Evolutionary conservation across 352 stramenopile species (phyloP), one percentile per base, ranked within the genome.

Genomic region (Phytophthora sansomeana): DNA sequence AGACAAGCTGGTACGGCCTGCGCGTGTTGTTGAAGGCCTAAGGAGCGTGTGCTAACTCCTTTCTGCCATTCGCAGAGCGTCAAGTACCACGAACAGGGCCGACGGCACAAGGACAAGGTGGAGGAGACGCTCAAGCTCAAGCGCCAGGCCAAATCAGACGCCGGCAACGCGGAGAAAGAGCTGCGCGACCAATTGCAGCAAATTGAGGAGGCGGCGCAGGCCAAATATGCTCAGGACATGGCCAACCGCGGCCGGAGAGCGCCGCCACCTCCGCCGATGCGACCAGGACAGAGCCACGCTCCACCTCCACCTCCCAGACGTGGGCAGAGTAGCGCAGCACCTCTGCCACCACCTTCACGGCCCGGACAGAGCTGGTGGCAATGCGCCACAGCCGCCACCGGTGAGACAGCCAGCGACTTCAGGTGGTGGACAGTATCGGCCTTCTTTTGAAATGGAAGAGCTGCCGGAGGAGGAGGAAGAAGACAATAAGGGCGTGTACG

Each of bases 41-140:
- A 24, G 1, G 21, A 24, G 1, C 3, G 21, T 24, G 21, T 6
- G 7, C 13, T 41, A n/a, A 41, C 35, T 41, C 11, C 6, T 41
- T 24, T 24, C 3, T 24, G 21, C 21, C 21, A 30, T 43, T 5
- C 21, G 16, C 58, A 96, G 89, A 92, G 85, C 59, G 78, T 96
- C 61, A 87, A 84, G 54, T 84, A 92, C 58, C 89, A 96, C 63
- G 89, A 96, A 50, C 82, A 94, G 24, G 85, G 85, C 53, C 58
- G 77, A 14, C 80, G 69, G 42, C 89, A 96, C 75, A 92, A 92
- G 74, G 81, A 91, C 17, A 85, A 80, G 48, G 72, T 94, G 44
- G 80, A 94, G 29, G 73, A 85, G 30, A 78, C 72, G 42, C 75
- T 95, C 26, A 92, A 93, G 58, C 63, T 80, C 29, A 90, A 92